phyloP scores from a whole-genome alignment of 2,329 filamentous ascomycete species.

The Escovopsis sp. region DNA sequence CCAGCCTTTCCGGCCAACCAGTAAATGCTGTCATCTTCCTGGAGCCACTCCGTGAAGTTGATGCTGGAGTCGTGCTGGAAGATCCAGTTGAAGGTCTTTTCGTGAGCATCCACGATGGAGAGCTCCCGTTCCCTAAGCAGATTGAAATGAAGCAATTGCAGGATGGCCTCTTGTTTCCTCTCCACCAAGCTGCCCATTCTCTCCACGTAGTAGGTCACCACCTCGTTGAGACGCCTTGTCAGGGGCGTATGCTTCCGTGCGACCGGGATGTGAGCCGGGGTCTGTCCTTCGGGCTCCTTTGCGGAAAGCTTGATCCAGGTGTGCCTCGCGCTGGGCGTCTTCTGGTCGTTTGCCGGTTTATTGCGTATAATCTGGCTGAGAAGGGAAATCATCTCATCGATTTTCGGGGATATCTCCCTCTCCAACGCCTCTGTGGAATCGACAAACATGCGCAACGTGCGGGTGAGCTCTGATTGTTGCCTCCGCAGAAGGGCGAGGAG shows the following conservation, averaged over 20 bases:
- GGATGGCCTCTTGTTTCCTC: not conserved
- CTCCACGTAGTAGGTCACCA: not conserved
- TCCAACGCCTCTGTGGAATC: not conserved
- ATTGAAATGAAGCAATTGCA: constrained; percentile 1
- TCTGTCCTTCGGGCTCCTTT: not conserved
- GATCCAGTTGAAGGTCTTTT: constrained; percentile 15
- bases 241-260: not conserved
- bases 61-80: constrained; percentile 6
- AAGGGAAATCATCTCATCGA: not conserved
- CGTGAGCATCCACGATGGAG: constrained; percentile 1
- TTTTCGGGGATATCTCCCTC: not conserved
- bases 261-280: not conserved
- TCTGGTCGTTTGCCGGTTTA: not conserved
- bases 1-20: constrained; percentile 21
- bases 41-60: constrained; percentile 11
- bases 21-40: constrained; percentile 7
- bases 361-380: not conserved
- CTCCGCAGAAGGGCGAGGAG: not conserved
- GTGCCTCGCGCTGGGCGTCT: not conserved
- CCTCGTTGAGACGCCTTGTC: not conserved
- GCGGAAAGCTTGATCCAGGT: not conserved
- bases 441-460: not conserved
- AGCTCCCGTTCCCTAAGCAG: constrained; percentile 1
- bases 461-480: not conserved
- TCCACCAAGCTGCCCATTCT: constrained; percentile 1